These are phyloP conservation scores for Blastobotrys raffinosifermentans DNA, from an alignment of 1,139 yeast genomes.

Conservation along the genomic window DNA sequence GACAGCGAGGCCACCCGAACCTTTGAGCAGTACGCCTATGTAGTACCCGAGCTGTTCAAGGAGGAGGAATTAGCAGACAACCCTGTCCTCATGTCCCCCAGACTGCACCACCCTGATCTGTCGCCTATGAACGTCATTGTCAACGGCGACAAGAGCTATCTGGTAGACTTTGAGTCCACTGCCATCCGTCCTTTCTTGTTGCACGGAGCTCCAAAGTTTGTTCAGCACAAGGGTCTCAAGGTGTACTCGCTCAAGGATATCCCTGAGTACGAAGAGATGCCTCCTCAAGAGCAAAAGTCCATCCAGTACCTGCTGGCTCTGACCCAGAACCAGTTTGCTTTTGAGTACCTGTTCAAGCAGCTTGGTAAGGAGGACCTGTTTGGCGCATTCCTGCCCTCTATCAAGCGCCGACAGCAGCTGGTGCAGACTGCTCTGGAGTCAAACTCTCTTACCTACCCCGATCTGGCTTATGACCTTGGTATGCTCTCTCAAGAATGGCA, in stretches of 20 bases:
- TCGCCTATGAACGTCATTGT: conserved; percentile 82
- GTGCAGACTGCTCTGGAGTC: conserved; percentile 52
- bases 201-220: conserved; percentile 72
- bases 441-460: conserved; percentile 56
- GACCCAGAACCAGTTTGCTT: conserved; percentile 84
- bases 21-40: conserved; percentile 50
- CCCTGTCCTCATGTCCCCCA: conserved; percentile 56
- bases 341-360: conserved; percentile 73
- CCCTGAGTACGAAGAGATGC: conserved; percentile 59
- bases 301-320: conserved; percentile 80
- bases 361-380: conserved; percentile 47
- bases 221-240: conserved; percentile 83
- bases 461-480: conserved; percentile 71
- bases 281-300: conserved; percentile 69
- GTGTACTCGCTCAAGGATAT: conserved; percentile 71
- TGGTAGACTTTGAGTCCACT: conserved; percentile 78
- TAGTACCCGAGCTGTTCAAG: conserved; percentile 47
- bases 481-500: conserved; percentile 58
- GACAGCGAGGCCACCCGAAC: conserved; percentile 40
- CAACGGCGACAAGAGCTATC: conserved; percentile 39
- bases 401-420: conserved; percentile 36
- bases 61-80: conserved; percentile 20
- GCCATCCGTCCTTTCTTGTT: conserved; percentile 75
- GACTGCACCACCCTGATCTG: conserved; percentile 73
- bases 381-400: conserved; percentile 46